Conservation (phyloP, 2,329 filamentous ascomycete species). For the Trichoderma sp. region DNA sequence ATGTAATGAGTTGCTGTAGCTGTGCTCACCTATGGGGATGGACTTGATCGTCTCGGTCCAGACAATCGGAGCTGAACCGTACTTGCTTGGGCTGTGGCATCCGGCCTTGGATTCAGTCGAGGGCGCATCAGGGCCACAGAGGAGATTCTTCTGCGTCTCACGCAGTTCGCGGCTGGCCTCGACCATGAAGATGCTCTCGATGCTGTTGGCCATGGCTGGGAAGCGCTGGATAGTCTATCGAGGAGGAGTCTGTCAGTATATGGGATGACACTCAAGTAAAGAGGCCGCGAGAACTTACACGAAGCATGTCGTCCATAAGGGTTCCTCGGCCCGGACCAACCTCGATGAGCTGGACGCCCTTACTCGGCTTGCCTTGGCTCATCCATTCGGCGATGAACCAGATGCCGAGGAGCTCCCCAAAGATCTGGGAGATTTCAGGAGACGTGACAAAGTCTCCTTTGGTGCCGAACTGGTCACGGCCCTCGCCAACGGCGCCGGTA, state of each 20-base stretch:
- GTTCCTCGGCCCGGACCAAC: constrained; percentile 92
- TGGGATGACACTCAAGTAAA: background rate
- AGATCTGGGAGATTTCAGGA: constrained; percentile 95
- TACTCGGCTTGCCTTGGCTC: constrained; percentile 71
- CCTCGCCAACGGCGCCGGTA: constrained; percentile 65
- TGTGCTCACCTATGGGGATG: constrained; percentile 61
- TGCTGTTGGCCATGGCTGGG: constrained; percentile 67
- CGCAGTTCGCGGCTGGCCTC: constrained; percentile 84
- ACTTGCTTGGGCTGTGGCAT: constrained; percentile 71
- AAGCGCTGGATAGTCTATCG: constrained; percentile 80
- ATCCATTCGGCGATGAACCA: constrained; percentile 98
- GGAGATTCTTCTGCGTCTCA: constrained; percentile 71
- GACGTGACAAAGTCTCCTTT: constrained; percentile 96
- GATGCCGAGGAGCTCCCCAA: constrained; percentile 88
- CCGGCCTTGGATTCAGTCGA: constrained; percentile 71
- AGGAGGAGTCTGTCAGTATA: background rate
- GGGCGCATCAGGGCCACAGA: constrained; percentile 69
- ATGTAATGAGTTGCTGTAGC: background rate
- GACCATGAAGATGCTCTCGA: constrained; percentile 89
- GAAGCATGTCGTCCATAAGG: constrained; percentile 92
- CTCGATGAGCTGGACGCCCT: constrained; percentile 85
- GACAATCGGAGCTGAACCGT: constrained; percentile 68
- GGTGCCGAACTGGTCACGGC: constrained; percentile 82
- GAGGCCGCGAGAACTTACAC: constrained; percentile 54
- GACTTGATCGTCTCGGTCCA: constrained; percentile 89